A percentile compares a stretch with the other conserved stretches of the same genome.
Evolutionary conservation across 805 yeast species (phyloP).

Genomic region (Ogataea henricii): DNA sequence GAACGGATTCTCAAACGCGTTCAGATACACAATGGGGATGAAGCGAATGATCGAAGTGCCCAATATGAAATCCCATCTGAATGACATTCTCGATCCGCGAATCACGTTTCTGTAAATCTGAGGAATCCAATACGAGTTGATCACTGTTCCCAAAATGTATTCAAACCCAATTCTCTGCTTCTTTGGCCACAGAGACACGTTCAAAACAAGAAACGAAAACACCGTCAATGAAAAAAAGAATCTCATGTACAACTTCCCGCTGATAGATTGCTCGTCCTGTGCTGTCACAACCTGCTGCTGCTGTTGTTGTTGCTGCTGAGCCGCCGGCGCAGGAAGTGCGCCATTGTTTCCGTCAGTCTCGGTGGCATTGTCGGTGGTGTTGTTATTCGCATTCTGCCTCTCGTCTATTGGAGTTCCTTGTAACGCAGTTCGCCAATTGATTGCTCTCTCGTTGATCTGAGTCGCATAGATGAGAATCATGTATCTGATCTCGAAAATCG

Average conservation of each 20-base stretch:
- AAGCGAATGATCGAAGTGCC: constrained; percentile 66
- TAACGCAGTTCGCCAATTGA: constrained; percentile 65
- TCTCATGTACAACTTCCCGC: constrained; percentile 59
- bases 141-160: constrained; percentile 46
- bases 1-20: constrained; percentile 54
- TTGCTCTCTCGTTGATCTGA: constrained; percentile 70
- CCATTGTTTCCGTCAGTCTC: constrained; percentile 21
- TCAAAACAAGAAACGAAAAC: constrained; percentile 57
- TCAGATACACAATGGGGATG: constrained; percentile 64
- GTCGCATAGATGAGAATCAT: constrained; percentile 65
- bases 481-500: constrained; percentile 75
- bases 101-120: constrained; percentile 79
- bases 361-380: no score
- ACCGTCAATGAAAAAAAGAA: constrained; percentile 55
- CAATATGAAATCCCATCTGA: constrained; percentile 74
- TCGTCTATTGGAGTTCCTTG: constrained; percentile 58
- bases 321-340: constrained; percentile 22
- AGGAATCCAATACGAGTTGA: constrained; percentile 85
- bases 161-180: constrained; percentile 58
- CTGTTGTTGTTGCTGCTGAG: no score
- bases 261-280: constrained; percentile 54
- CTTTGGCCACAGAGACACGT: constrained; percentile 65
- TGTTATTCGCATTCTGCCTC: constrained; percentile 21
- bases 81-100: constrained; percentile 66
- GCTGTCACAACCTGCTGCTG: constrained; percentile 32